phyloP scores from a whole-genome alignment of 2,329 filamentous ascomycete genomes.

The Alternaria burnsii region DNA sequence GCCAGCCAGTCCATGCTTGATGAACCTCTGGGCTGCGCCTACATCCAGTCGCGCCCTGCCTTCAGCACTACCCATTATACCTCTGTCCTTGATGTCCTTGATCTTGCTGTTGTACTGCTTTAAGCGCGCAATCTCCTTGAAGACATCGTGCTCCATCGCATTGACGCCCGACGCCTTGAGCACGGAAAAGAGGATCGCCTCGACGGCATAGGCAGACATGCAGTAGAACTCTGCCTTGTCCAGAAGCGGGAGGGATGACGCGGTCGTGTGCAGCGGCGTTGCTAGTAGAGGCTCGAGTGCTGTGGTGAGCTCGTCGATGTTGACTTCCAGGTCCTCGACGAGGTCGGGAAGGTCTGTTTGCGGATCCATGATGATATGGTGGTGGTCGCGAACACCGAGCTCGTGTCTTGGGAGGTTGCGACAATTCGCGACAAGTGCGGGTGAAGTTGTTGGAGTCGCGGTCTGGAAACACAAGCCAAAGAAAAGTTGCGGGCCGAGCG shows the following conservation, averaged over 20 bases:
- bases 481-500: slow-evolving; percentile 39
- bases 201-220: slow-evolving; percentile 86
- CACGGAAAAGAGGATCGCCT: slow-evolving; percentile 86
- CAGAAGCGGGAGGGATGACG: slow-evolving; percentile 84
- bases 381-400: not conserved
- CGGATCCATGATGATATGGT: slow-evolving; percentile 57
- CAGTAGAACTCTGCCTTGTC: slow-evolving; percentile 95
- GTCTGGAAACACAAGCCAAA: slow-evolving; percentile 10
- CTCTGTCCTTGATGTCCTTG: slow-evolving; percentile 69
- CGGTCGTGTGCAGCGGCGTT: slow-evolving; percentile 69
- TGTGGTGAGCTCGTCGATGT: slow-evolving; percentile 81
- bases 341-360: slow-evolving; percentile 68
- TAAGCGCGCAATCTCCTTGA: slow-evolving; percentile 83
- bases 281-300: slow-evolving; percentile 76
- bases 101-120: slow-evolving; percentile 95
- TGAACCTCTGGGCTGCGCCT: slow-evolving; percentile 79
- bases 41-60: slow-evolving; percentile 65
- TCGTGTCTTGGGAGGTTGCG: not conserved
- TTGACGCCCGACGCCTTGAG: slow-evolving; percentile 80
- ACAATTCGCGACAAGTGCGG: not conserved
- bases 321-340: slow-evolving; percentile 76
- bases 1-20: slow-evolving; percentile 76
- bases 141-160: slow-evolving; percentile 85
- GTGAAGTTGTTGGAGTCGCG: slow-evolving; percentile 6
- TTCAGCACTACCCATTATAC: slow-evolving; percentile 59